These are phyloP conservation scores for Glutinoglossum americanum DNA, from an alignment of 495 filamentous ascomycete genomes.

Conservation along the genomic window DNA sequence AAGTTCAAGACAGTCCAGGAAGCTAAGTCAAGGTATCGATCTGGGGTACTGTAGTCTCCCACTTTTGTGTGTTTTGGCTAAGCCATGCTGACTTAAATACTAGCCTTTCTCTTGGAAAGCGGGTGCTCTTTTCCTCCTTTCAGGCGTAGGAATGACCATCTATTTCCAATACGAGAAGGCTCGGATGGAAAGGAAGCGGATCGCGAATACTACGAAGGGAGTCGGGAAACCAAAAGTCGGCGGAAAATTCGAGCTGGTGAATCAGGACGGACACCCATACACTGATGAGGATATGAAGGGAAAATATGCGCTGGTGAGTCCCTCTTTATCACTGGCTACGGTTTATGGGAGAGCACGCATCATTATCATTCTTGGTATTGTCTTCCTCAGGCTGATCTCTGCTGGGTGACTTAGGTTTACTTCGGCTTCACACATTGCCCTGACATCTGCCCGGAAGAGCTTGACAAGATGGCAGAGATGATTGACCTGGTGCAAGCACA, in stretches of 20 bases:
- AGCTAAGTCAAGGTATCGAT: conserved; percentile 1
- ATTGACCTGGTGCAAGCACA: conserved; percentile 52
- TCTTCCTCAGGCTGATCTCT: not conserved
- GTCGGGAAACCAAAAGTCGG: conserved; percentile 84
- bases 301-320: conserved; percentile 46
- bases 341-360: conserved; percentile 3
- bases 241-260: conserved; percentile 59
- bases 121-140: conserved; percentile 61
- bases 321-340: not conserved
- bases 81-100: not conserved
- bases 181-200: conserved; percentile 61
- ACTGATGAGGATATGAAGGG: conserved; percentile 64
- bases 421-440: conserved; percentile 98
- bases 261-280: conserved; percentile 58
- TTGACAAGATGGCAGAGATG: conserved; percentile 94
- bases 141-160: conserved; percentile 52
- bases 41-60: not conserved
- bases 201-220: conserved; percentile 82
- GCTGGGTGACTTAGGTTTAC: conserved; percentile 40
- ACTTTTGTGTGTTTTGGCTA: not conserved
- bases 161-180: conserved; percentile 87
- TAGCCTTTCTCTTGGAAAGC: conserved; percentile 84
- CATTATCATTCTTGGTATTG: conserved; percentile 12
- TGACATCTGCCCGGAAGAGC: conserved; percentile 96
- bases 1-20: conserved; percentile 2